Conservation (phyloP, 2,329 filamentous ascomycete species). For the Rosellinia necatrix region DNA sequence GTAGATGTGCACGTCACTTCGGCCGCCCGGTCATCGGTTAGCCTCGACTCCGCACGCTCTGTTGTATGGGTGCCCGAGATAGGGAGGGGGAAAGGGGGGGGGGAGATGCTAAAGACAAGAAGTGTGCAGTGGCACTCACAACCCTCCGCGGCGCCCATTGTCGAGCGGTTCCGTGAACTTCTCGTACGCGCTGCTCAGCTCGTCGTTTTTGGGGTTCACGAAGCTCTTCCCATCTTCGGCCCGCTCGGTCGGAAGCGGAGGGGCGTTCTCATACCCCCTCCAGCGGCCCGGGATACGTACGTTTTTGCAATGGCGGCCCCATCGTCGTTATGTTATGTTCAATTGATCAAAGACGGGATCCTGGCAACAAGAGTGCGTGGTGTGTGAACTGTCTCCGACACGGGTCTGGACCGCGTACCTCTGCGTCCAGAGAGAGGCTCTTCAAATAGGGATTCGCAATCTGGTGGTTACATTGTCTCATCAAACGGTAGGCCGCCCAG, state of each 20-base stretch:
- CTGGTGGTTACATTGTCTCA: conserved; percentile 5
- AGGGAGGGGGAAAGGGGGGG: background rate
- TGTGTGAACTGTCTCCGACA: background rate
- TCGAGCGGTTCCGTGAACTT: conserved; percentile 70
- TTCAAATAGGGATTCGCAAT: conserved; percentile 15
- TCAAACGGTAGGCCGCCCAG: conserved; percentile 1
- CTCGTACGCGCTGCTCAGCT: conserved; percentile 70
- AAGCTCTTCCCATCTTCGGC: conserved; percentile 78
- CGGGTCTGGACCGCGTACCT: background rate
- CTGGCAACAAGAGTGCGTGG: background rate
- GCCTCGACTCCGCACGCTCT: background rate
- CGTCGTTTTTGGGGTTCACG: conserved; percentile 62
- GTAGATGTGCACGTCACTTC: conserved; percentile 82
- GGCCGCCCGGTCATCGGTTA: background rate
- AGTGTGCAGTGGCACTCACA: conserved; percentile 54
- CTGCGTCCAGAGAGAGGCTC: background rate
- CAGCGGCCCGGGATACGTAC: conserved; percentile 59
- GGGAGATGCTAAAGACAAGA: background rate
- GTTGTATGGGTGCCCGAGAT: background rate
- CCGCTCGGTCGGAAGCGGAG: conserved; percentile 61
- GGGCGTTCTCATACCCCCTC: conserved; percentile 61
- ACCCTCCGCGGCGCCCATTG: conserved; percentile 70
- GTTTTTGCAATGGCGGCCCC: conserved; percentile 11
- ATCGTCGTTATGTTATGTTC: conserved; percentile 5
- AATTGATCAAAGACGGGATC: background rate